Percentiles rank a stretch among this genome's conserved stretches.
These are phyloP conservation scores for Cardamine chenopodiifolia DNA, from an alignment of 345 rosid genomes.

Conservation along the genomic window DNA sequence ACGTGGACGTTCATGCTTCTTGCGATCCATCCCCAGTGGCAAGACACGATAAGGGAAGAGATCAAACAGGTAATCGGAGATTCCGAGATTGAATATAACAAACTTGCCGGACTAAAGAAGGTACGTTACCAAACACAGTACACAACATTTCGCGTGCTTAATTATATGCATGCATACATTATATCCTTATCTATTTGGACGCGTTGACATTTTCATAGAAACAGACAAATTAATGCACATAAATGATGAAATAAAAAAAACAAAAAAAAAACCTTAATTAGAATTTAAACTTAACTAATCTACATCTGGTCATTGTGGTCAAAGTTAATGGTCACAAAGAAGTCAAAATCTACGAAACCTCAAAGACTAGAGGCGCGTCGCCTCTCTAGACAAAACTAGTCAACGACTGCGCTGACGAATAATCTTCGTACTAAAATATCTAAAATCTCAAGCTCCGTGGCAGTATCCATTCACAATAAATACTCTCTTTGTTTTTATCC, in stretches of 20 bases:
- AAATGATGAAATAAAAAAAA: neutral
- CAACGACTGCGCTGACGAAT: constrained; percentile 31
- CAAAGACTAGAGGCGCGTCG: constrained; percentile 17
- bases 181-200: neutral
- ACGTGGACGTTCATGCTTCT: constrained; percentile 87
- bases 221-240: neutral
- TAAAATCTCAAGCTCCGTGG: neutral
- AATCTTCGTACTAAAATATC: neutral
- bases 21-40: constrained; percentile 84
- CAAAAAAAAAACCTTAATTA: neutral
- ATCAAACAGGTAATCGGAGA: constrained; percentile 66
- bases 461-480: neutral
- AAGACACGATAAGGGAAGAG: constrained; percentile 72
- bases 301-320: constrained; percentile 20
- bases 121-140: constrained; percentile 50
- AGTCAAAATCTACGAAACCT: neutral
- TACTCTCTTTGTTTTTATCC: neutral
- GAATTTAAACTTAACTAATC: neutral
- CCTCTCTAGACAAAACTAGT: constrained; percentile 17
- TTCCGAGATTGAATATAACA: constrained; percentile 55
- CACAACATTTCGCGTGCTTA: constrained; percentile 34
- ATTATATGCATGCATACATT: constrained; percentile 16
- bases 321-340: constrained; percentile 26
- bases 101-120: constrained; percentile 84
- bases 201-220: constrained; percentile 14